These are phyloP conservation scores for Quercus parvula DNA, from an alignment of 306 rosid species.

Conservation along the genomic window DNA sequence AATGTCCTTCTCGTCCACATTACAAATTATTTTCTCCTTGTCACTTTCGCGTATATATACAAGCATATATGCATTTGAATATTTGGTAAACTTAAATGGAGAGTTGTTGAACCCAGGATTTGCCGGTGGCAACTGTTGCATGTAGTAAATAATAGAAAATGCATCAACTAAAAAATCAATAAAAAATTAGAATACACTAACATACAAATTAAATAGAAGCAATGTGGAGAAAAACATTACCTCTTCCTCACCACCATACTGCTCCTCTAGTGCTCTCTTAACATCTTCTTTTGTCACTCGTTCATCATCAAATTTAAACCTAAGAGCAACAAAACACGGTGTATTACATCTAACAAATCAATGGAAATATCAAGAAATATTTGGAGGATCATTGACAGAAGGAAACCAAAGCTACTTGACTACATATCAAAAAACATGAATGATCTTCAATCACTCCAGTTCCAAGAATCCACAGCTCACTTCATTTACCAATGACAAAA, in stretches of 20 bases:
- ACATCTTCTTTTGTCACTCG: constrained; percentile 87
- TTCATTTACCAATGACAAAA: not conserved
- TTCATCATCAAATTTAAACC: constrained; percentile 94
- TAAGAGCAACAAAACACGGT: not conserved
- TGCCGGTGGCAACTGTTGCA: constrained; percentile 68
- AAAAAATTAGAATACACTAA: not conserved
- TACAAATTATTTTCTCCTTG: constrained; percentile 82
- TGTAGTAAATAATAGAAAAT: constrained; percentile 17
- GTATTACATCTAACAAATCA: not conserved
- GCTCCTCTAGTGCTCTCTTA: constrained; percentile 93
- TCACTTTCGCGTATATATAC: constrained; percentile 88
- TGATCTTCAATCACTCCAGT: not conserved
- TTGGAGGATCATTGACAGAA: not conserved
- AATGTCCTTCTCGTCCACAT: constrained; percentile 84
- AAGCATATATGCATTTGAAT: constrained; percentile 96
- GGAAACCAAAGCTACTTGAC: constrained; percentile 5
- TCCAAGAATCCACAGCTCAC: not conserved
- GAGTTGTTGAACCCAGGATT: constrained; percentile 88
- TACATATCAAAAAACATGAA: not conserved
- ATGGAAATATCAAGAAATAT: not conserved
- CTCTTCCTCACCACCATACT: constrained; percentile 96
- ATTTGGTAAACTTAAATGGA: constrained; percentile 83
- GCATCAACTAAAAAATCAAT: not conserved
- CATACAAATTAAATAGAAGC: not conserved
- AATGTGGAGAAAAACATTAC: constrained; percentile 27